Conservation (phyloP, 2,329 filamentous ascomycete species). For the Didymella sp. region DNA sequence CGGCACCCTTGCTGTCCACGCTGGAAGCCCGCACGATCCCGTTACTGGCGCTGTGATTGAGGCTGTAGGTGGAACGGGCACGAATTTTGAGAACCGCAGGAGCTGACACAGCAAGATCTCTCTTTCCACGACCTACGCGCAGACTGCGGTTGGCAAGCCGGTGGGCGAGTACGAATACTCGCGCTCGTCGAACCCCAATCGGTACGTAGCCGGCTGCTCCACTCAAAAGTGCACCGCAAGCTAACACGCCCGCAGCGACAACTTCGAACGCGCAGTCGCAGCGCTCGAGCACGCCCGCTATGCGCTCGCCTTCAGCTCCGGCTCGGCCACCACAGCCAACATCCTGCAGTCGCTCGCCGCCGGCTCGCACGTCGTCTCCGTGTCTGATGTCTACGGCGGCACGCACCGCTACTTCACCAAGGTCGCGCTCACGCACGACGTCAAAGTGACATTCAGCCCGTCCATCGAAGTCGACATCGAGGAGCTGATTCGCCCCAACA, state of each 20-base stretch:
- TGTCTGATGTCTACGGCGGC: slow-evolving; percentile 97
- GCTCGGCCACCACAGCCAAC: slow-evolving; percentile 89
- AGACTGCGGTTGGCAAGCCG: slow-evolving; percentile 84
- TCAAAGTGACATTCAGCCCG: slow-evolving; percentile 92
- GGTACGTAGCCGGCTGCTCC: slow-evolving; percentile 47
- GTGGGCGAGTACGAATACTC: slow-evolving; percentile 93
- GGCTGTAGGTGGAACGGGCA: slow-evolving; percentile 59
- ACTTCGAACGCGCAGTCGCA: slow-evolving; percentile 91
- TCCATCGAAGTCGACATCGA: slow-evolving; percentile 88
- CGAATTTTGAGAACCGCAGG: background rate
- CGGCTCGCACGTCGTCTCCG: slow-evolving; percentile 92
- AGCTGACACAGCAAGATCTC: slow-evolving; percentile 68
- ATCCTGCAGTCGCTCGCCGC: slow-evolving; percentile 91
- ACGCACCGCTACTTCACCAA: slow-evolving; percentile 99
- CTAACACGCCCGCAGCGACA: slow-evolving; percentile 63
- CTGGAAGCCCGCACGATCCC: slow-evolving; percentile 88
- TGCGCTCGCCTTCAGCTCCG: slow-evolving; percentile 92
- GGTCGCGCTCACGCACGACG: slow-evolving; percentile 91
- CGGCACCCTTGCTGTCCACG: slow-evolving; percentile 93
- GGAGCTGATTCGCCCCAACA: slow-evolving; percentile 83
- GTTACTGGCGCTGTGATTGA: slow-evolving; percentile 94
- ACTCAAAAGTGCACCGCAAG: background rate
- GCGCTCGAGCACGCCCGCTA: slow-evolving; percentile 91
- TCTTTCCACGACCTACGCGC: slow-evolving; percentile 95
- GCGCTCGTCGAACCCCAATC: slow-evolving; percentile 91